These are phyloP conservation scores for Penicillium hesseltinei DNA, from an alignment of 2,329 filamentous ascomycete species.

Conservation along the genomic window DNA sequence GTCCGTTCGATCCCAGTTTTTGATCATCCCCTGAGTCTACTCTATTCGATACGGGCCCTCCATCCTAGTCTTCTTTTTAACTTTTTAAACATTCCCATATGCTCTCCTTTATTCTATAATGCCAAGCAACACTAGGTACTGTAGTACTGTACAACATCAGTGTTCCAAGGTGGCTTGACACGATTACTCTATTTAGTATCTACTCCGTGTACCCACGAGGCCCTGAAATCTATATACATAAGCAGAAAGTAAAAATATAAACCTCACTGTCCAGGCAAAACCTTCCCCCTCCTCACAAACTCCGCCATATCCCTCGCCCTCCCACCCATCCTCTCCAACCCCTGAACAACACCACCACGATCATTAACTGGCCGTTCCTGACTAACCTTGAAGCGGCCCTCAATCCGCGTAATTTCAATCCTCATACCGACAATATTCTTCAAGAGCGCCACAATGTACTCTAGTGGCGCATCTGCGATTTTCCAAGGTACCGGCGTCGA, in stretches of 20 bases:
- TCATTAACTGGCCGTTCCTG: constrained; percentile 18
- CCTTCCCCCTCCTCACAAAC: constrained; percentile 15
- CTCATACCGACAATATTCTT: constrained; percentile 21
- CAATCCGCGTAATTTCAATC: constrained; percentile 19
- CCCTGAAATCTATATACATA: not conserved
- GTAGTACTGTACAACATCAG: no score
- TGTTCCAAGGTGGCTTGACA: not conserved
- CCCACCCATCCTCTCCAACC: constrained; percentile 11
- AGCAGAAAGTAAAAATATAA: not conserved
- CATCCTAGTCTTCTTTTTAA: not conserved
- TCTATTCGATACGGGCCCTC: constrained; percentile 14
- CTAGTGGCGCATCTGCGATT: constrained; percentile 17
- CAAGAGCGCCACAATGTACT: constrained; percentile 19
- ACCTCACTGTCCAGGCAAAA: not conserved
- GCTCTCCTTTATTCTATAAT: no score
- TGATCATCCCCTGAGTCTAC: constrained; percentile 10
- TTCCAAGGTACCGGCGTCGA: constrained; percentile 12
- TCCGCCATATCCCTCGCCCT: constrained; percentile 18
- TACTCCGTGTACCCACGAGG: not conserved
- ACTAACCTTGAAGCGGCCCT: constrained; percentile 24
- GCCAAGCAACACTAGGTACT: no score
- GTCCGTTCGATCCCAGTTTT: not conserved
- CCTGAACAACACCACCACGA: constrained; percentile 20
- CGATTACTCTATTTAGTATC: not conserved
- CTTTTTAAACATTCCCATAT: not conserved